Base-by-base conservation (phyloP, 352 stramenopile genomes). In the Phytophthora ramorum region DNA sequence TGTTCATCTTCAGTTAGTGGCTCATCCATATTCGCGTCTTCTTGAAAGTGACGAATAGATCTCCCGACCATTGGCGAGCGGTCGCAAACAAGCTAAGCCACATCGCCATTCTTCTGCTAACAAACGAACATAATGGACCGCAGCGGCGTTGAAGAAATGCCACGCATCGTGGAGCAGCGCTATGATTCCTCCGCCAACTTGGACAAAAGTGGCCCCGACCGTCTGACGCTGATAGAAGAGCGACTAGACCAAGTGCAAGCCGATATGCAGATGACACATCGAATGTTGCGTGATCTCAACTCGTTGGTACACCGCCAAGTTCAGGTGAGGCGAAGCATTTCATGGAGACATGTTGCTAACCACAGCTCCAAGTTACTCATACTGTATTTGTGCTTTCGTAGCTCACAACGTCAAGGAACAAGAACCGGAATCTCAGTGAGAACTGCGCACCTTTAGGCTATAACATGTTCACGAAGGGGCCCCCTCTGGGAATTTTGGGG, bases 201-300 rank as follows among this genome's bases (percentile, higher is more conserved):
- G 24, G 43, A n/a, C 10, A 17, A 34, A 14, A 56, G 48, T 17
- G 37, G 17, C 30, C 48, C 37, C 0, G 69, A 59, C 19, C 47
- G 58, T 35, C 9, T 72, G 2, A 28, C 22, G 2, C 13, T 49
- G 22, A 51, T 92, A 5, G 83, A 92, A 49, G 58, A 71, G 6
- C 71, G 78, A 14, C 73, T 89, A 16, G 49, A 68, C 8, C 46
- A 69, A n/a, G 64, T 92, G 47, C 75, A 88, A 43, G 44, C 48
- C 5, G 78, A 88, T 16, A 59, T 82, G 8, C 34, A 69, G 7
- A 56, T 54, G 4, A 85, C 81, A 13, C 78, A 90, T 51, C 48
- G 64, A 41, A 87, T 85, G 81, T 72, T 92, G 19, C 71, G 67
- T 2, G 73, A 85, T 4, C 58, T 91, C 32, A 84, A 37, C n/a